phyloP scores from a whole-genome alignment of 2,329 filamentous ascomycete genomes.

The Acarospora socialis region DNA sequence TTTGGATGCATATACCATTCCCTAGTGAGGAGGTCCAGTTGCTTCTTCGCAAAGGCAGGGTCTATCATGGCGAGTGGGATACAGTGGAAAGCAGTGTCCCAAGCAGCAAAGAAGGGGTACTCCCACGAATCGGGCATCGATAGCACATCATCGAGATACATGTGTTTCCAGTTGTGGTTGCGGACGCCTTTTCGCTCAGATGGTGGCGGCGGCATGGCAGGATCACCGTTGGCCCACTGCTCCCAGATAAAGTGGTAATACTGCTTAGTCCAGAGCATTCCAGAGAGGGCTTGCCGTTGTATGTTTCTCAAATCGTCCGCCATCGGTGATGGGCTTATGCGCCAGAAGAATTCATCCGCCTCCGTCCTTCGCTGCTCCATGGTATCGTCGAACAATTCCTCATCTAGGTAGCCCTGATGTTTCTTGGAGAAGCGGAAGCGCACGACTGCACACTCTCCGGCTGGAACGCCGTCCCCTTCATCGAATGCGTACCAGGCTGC shows the following conservation, averaged over 20 bases:
- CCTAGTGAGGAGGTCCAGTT: slow-evolving; percentile 85
- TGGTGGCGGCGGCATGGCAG: slow-evolving; percentile 69
- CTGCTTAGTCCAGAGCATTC: slow-evolving; percentile 98
- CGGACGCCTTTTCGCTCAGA: slow-evolving; percentile 63
- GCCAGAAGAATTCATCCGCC: slow-evolving; percentile 90
- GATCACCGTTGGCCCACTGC: slow-evolving; percentile 92
- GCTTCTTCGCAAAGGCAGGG: slow-evolving; percentile 95
- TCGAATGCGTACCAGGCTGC: slow-evolving; percentile 89
- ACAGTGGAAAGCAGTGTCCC: slow-evolving; percentile 89
- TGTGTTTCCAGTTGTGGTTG: slow-evolving; percentile 84
- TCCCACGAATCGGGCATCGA: slow-evolving; percentile 99
- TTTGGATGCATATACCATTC: slow-evolving; percentile 99
- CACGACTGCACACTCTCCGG: slow-evolving; percentile 88
- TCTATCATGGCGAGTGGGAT: slow-evolving; percentile 95
- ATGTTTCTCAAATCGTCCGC: slow-evolving; percentile 87
- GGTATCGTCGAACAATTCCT: slow-evolving; percentile 82
- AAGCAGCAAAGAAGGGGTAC: slow-evolving; percentile 94
- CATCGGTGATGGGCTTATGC: slow-evolving; percentile 86
- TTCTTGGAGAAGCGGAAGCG: slow-evolving; percentile 76
- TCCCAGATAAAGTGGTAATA: slow-evolving; percentile 96
- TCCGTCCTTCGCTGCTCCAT: slow-evolving; percentile 77
- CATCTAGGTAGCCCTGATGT: slow-evolving; percentile 66
- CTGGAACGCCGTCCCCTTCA: slow-evolving; percentile 70
- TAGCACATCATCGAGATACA: slow-evolving; percentile 86
- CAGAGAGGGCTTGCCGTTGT: slow-evolving; percentile 82